Evolutionary conservation across 1,139 yeast species (phyloP), one percentile per base, ranked within the genome.

Genomic region (Kurtzmaniella quercitrusa): DNA sequence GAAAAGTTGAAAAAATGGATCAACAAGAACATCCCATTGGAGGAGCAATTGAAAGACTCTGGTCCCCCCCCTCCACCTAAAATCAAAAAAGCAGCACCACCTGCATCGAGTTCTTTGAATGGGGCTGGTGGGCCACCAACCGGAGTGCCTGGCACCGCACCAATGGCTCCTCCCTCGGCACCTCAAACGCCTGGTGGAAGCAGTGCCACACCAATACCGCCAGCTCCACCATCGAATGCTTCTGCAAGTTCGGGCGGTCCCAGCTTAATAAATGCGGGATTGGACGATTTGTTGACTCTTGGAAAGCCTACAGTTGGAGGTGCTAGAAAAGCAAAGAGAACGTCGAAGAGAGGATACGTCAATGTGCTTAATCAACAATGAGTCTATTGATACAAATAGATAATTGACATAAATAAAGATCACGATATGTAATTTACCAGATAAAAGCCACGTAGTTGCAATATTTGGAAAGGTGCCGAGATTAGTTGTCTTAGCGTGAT

Each of bases 1-100:
- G 94, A 88, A 55, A 81, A 85, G 48, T 76, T 87, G 57, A 84
- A 85, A 58, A 76, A 96, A 57, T 93, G 97, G 96, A 81, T 93
- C 44, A 84, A 88, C 57, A 81, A 79, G 48, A 80, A 81, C 48
- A 78, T 76, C 15, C 81, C 87, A 1, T 77, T 86, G 39, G 82
- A 81, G 49, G 96, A 89, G 41, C 88, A 84, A 52, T 73, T 81
- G 47, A 70, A 67, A 47, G 65, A 76, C 8, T 66, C 77, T 1
- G 75, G 81, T 1, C 82, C 93, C 2, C 88, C 95, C 2, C 94
- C 95, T 1, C 93, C 94, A 2, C 88, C 89, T 4, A 60, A 64
- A 29, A 76, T 73, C 54, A 73, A 73, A 52, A 72, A 66, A 10
- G 47, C 59, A 4, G 66, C 46, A 47, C 24, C 41, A 42, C 23